A percentile compares a stretch with the other conserved stretches of the same genome.
phyloP scores from a whole-genome alignment of 164 flowering plant species.

The Dillenia suffruticosa region DNA sequence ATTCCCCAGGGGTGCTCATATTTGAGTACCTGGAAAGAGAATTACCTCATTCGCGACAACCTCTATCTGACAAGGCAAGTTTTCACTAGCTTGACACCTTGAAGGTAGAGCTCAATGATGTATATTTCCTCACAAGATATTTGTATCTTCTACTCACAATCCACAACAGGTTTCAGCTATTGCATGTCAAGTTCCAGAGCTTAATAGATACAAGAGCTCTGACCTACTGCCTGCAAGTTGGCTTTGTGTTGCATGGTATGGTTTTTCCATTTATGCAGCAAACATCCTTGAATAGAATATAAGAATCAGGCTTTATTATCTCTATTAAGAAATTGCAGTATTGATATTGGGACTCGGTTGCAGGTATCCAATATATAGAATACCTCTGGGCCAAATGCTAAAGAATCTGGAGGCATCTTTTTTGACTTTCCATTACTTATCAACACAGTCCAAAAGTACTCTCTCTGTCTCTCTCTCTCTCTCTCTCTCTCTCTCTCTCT shows the following conservation, averaged over 20 bases:
- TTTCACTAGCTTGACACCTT: background rate
- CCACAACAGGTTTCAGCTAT: conserved; percentile 46
- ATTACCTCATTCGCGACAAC: conserved; percentile 51
- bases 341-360: conserved; percentile 5
- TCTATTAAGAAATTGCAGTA: background rate
- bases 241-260: conserved; percentile 81
- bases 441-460: conserved; percentile 46
- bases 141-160: background rate
- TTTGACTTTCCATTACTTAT: conserved; percentile 61
- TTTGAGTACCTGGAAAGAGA: conserved; percentile 62
- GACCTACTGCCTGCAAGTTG: conserved; percentile 73
- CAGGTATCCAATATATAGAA: conserved; percentile 92
- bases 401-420: conserved; percentile 65
- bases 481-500: conserved; percentile 11
- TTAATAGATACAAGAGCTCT: conserved; percentile 53
- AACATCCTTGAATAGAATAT: background rate
- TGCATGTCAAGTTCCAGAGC: conserved; percentile 47
- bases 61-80: conserved; percentile 64
- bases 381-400: conserved; percentile 70
- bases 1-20: conserved; percentile 29
- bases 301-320: background rate
- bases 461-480: conserved; percentile 10
- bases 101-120: background rate
- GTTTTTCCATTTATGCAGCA: background rate
- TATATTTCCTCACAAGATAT: background rate